Conservation (phyloP, 78 protist genomes). For the Anaeramoeba flamelloides region DNA sequence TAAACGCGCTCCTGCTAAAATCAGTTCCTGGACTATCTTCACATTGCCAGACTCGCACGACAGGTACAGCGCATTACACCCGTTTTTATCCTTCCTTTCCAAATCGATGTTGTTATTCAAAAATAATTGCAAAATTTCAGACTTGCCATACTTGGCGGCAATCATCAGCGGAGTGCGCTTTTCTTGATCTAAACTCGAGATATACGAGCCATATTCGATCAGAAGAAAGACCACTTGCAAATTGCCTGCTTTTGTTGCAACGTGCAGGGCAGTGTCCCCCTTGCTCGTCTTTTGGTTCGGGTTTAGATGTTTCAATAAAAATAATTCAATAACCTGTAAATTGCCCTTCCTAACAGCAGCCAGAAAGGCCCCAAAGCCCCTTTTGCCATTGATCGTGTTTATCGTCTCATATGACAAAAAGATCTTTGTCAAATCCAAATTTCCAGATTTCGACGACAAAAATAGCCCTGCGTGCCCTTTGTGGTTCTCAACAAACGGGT, state of each 20-base stretch:
- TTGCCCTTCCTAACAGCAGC: no score
- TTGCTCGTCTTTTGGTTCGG: no score
- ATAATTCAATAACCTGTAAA: no score
- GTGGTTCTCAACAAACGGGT: no score
- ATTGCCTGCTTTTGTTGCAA: not conserved
- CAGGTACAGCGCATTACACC: not conserved
- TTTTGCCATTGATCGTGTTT: no score
- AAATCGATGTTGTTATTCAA: not conserved
- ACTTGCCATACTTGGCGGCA: not conserved
- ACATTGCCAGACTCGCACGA: not conserved
- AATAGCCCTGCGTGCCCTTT: no score
- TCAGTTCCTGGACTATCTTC: not conserved
- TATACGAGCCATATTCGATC: not conserved
- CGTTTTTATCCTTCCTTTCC: not conserved
- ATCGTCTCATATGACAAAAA: no score
- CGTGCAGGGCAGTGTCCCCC: not conserved
- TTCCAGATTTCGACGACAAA: no score
- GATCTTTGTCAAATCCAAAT: no score
- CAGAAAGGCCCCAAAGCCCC: no score
- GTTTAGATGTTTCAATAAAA: no score
- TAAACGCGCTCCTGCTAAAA: not conserved
- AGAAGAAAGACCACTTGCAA: not conserved
- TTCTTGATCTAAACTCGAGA: not conserved
- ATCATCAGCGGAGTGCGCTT: not conserved
- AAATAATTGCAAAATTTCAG: not conserved